Percentiles rank a stretch among this genome's conserved stretches.
phyloP scores from a whole-genome alignment of 306 rosid species.

The Dicorynia guianensis region DNA sequence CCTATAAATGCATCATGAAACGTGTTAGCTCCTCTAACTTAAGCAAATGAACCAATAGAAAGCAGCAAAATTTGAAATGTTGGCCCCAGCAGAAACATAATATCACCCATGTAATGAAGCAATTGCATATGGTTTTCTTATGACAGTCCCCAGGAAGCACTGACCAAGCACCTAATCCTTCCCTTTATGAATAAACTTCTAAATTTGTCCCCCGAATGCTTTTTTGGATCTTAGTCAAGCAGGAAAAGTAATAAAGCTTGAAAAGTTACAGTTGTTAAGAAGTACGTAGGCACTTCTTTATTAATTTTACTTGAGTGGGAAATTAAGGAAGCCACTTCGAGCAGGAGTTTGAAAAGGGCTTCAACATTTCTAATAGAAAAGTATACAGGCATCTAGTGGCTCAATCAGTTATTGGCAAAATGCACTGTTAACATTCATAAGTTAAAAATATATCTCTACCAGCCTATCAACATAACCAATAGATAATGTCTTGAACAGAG shows the following conservation, averaged over 20 bases:
- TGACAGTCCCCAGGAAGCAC: slow-evolving; percentile 9
- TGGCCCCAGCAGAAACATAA: not conserved
- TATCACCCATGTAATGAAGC: slow-evolving; percentile 1
- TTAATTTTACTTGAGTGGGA: not conserved
- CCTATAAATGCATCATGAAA: slow-evolving; percentile 57
- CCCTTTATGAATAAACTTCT: not conserved
- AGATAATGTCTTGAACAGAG: slow-evolving; percentile 11
- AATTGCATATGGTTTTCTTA: slow-evolving; percentile 13
- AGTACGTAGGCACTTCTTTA: not conserved
- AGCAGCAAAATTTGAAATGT: slow-evolving; percentile 21
- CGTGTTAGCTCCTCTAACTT: slow-evolving; percentile 30
- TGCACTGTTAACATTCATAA: no score
- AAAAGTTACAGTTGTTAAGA: not conserved
- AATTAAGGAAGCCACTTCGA: not conserved
- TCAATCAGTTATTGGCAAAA: not conserved
- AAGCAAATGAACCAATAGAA: slow-evolving; percentile 3
- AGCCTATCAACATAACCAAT: not conserved
- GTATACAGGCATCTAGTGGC: not conserved
- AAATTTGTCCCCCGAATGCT: slow-evolving; percentile 3
- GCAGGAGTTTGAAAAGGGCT: slow-evolving; percentile 13
- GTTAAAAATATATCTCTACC: no score
- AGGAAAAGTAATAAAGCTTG: slow-evolving; percentile 16
- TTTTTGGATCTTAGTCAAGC: slow-evolving; percentile 16
- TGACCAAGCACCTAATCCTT: not conserved
- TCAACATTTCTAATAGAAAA: not conserved